Conservation (phyloP, 306 rosid genomes). For the Vigna angularis region DNA sequence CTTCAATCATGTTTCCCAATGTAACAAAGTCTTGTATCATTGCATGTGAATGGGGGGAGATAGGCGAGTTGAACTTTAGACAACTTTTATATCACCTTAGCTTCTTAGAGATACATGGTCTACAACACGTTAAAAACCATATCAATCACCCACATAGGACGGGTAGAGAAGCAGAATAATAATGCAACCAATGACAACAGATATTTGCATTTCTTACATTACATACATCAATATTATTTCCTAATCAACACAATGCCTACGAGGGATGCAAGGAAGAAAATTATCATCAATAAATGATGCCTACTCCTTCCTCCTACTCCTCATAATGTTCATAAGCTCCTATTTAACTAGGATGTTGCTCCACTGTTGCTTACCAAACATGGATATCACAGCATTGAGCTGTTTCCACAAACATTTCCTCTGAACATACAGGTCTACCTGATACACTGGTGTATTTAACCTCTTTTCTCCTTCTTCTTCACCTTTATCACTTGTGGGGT, state of each 20-base stretch:
- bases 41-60: constrained; percentile 34
- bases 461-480: constrained; percentile 19
- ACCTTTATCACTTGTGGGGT: constrained; percentile 14
- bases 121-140: constrained; percentile 28
- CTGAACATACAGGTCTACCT: constrained; percentile 42
- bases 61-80: constrained; percentile 8
- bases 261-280: constrained; percentile 37
- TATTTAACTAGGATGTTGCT: constrained; percentile 36
- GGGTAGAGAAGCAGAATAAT: constrained; percentile 5
- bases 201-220: constrained; percentile 45
- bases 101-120: constrained; percentile 36
- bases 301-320: constrained; percentile 41
- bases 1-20: constrained; percentile 22
- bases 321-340: constrained; percentile 49
- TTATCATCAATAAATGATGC: constrained; percentile 35
- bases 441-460: constrained; percentile 33
- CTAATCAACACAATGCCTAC: constrained; percentile 23
- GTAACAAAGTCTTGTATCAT: constrained; percentile 18
- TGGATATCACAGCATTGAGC: constrained; percentile 41
- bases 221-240: constrained; percentile 41
- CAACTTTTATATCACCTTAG: constrained; percentile 12
- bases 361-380: constrained; percentile 38
- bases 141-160: constrained; percentile 9
- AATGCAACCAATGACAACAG: constrained; percentile 23
- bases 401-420: constrained; percentile 39